Evolutionary conservation across 2,329 filamentous ascomycete species (phyloP), one percentile per base, ranked within the genome.

Genomic region (Reticulascus tulasneorum): DNA sequence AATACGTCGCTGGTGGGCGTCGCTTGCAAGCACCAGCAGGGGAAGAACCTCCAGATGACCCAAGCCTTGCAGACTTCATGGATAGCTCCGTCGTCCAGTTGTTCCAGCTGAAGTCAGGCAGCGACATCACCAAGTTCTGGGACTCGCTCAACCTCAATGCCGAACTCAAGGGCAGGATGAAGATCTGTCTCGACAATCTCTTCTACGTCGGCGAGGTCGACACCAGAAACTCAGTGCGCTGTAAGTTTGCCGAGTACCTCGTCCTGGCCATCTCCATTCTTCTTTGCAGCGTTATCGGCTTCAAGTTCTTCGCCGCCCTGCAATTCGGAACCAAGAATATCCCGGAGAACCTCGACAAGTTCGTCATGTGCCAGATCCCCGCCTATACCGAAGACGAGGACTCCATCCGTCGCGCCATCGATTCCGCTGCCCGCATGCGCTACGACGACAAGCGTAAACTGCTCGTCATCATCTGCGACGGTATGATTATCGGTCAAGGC

Each of bases 391-490:
- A 98, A 69, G 93, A 97, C 56, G 94, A 98, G 60, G 94, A 98
- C 1, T 97, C 91, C 23, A 74, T 98, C 18, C 88, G 93, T 37
- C 90, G 91, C 71, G 93, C 93, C 40, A 95, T 98, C 51, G 93
- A 98, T 60, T 98, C 93, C 1, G 86, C 88, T 40, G 90, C 93
- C 19, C 78, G 89, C 43, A 96, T 96, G 89, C 82, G 82, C 48
- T 98, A 98, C 56, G 93, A 98, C 54, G 91, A 98, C 59, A 98
- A 98, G 70, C 87, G 93, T 55, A 98, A 98, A 70, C 75, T 98
- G 10, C 71, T 98, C 18, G 80, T 95, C 47, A 75, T 98, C 44
- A 73, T 98, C 46, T 98, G 93, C 54, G 93, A 98, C 55, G 93
- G 93, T 64, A 97, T 98, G 91, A 98, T 98, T 69, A 94, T 98